Conservation (phyloP, 345 rosid genomes). For the Ricinus communis region DNA sequence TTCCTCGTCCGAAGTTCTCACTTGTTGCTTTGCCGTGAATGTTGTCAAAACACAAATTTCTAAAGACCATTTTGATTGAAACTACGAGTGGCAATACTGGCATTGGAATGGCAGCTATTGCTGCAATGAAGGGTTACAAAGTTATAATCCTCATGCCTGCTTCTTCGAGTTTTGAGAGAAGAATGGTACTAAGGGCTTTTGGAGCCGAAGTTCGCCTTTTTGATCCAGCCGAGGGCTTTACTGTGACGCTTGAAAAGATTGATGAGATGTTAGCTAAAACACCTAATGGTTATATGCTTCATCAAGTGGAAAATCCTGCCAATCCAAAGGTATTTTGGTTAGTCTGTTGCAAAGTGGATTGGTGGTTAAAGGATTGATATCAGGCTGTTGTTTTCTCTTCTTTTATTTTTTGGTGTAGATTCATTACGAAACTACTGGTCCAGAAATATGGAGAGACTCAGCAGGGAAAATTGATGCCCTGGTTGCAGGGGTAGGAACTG, state of each 20-base stretch:
- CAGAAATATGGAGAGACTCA: constrained; percentile 75
- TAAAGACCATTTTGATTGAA: constrained; percentile 54
- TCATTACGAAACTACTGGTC: constrained; percentile 76
- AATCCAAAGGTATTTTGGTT: constrained; percentile 55
- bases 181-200: constrained; percentile 57
- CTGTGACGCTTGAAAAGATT: constrained; percentile 41
- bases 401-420: too few species aligned
- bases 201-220: constrained; percentile 68
- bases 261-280: constrained; percentile 55
- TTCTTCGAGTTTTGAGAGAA: constrained; percentile 57
- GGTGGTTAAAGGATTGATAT: constrained; percentile 33
- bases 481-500: constrained; percentile 88
- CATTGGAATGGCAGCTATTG: constrained; percentile 69
- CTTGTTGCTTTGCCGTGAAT: neutral
- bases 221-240: constrained; percentile 47
- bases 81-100: constrained; percentile 76
- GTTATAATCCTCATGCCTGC: constrained; percentile 59
- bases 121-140: constrained; percentile 70
- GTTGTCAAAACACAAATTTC: neutral
- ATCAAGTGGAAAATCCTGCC: constrained; percentile 59
- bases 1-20: neutral
- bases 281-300: constrained; percentile 58
- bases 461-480: constrained; percentile 71
- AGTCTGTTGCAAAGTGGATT: constrained; percentile 32
- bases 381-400: constrained; percentile 8